Conservation (phyloP, 768 basidiomycete species). For the Phlegmacium glaucopus region DNA sequence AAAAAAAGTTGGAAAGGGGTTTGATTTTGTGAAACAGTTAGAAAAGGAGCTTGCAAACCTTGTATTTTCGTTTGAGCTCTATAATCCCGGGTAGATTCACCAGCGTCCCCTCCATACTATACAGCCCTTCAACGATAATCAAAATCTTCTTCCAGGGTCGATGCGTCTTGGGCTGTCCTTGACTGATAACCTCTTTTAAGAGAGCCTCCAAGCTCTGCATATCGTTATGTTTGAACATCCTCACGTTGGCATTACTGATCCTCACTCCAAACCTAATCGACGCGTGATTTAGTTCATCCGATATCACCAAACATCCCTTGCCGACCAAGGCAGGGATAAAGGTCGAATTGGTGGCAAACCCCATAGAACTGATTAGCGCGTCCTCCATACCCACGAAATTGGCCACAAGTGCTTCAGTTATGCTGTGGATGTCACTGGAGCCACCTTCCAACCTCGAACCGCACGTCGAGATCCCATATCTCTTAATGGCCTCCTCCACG, state of each 20-base stretch:
- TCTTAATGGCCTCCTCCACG: constrained; percentile 77
- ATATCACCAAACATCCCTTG: constrained; percentile 93
- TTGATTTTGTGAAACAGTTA: not conserved
- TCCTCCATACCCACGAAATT: constrained; percentile 90
- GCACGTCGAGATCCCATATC: constrained; percentile 77
- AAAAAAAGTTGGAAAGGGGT: not conserved
- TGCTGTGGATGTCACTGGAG: constrained; percentile 78
- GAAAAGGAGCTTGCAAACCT: constrained; percentile 50
- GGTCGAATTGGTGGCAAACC: constrained; percentile 94
- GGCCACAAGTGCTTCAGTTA: constrained; percentile 84
- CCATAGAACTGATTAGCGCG: constrained; percentile 89
- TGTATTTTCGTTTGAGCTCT: constrained; percentile 91
- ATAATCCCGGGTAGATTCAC: constrained; percentile 80
- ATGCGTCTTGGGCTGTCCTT: constrained; percentile 97
- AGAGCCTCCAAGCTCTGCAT: constrained; percentile 79
- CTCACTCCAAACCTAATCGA: constrained; percentile 92
- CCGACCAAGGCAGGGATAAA: constrained; percentile 86
- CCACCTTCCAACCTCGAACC: constrained; percentile 83
- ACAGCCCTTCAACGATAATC: constrained; percentile 91
- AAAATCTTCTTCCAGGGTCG: constrained; percentile 99
- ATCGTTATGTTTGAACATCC: constrained; percentile 98
- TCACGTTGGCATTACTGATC: constrained; percentile 81
- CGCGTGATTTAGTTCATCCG: constrained; percentile 95
- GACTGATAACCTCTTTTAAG: constrained; percentile 88
- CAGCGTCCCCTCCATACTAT: constrained; percentile 98